Evolutionary conservation across 2,329 filamentous ascomycete genomes (phyloP).

Genomic region (Colletotrichum sp.): DNA sequence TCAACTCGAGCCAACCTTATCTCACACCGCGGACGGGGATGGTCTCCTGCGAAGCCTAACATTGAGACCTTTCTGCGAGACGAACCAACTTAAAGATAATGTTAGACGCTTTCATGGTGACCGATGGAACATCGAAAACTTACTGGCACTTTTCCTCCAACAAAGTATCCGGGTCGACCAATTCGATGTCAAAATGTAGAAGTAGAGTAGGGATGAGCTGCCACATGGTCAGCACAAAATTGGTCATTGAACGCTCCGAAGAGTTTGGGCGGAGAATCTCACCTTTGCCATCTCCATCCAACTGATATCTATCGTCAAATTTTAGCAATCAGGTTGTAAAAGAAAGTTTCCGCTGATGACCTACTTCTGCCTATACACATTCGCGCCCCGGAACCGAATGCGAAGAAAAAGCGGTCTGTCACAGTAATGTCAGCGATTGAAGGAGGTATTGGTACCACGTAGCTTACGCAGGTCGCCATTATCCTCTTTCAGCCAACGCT

Average conservation of each 20-base stretch:
- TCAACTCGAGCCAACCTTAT: not conserved
- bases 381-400: not conserved
- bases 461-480: slow-evolving; percentile 3
- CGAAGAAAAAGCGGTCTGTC: slow-evolving; percentile 4
- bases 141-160: not conserved
- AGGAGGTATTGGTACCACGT: not conserved
- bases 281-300: slow-evolving; percentile 17
- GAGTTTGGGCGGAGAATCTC: not conserved
- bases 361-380: not conserved
- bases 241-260: fast-evolving
- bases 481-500: slow-evolving; percentile 6
- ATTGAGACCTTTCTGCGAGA: not conserved
- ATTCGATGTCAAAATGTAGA: slow-evolving; percentile 2
- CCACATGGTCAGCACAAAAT: not conserved
- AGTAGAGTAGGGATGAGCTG: slow-evolving; percentile 1
- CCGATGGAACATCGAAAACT: not conserved
- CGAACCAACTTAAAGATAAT: not conserved
- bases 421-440: not conserved
- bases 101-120: not conserved
- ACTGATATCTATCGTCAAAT: not conserved
- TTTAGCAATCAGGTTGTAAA: not conserved
- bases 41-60: not conserved
- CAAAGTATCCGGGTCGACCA: not conserved
- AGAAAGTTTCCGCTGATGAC: not conserved
- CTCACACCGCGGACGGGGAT: not conserved